Evolutionary conservation across 495 filamentous ascomycete species (phyloP).

Genomic region (Rhypophila decipiens): DNA sequence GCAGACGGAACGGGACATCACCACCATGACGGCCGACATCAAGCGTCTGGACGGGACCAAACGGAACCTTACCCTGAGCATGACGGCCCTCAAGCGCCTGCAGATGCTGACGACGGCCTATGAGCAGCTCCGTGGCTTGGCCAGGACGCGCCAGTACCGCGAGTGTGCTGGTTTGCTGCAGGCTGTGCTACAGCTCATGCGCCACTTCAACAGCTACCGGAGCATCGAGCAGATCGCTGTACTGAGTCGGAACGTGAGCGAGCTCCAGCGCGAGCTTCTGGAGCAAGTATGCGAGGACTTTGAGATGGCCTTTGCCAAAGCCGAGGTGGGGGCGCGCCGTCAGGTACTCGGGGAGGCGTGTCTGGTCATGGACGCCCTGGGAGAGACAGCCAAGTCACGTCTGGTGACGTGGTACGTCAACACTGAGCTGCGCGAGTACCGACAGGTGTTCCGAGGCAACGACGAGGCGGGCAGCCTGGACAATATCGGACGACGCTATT

Average conservation of each 20-base stretch:
- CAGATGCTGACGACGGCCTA: constrained; percentile 99
- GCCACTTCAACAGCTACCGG: constrained; percentile 95
- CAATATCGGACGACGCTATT: constrained; percentile 91
- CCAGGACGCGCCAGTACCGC: constrained; percentile 83
- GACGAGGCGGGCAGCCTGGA: constrained; percentile 96
- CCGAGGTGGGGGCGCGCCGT: constrained; percentile 66
- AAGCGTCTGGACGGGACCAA: constrained; percentile 96
- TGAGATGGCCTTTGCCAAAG: constrained; percentile 88
- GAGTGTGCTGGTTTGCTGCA: constrained; percentile 94
- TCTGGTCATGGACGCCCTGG: constrained; percentile 89
- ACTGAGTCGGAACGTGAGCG: constrained; percentile 85
- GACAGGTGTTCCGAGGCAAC: constrained; percentile 90
- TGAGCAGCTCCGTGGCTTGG: constrained; percentile 82
- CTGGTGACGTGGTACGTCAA: constrained; percentile 97
- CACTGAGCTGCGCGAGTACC: constrained; percentile 90
- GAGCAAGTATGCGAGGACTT: constrained; percentile 99
- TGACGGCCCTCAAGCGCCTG: constrained; percentile 94
- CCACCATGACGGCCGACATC: constrained; percentile 98
- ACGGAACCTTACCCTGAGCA: constrained; percentile 89
- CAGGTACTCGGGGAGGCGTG: constrained; percentile 78
- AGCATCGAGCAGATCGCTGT: constrained; percentile 97
- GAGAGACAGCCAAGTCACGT: constrained; percentile 76
- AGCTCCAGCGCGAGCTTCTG: constrained; percentile 86
- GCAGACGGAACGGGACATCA: constrained; percentile 91
- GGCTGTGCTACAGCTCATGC: constrained; percentile 96